Percentiles rank a stretch among this genome's conserved stretches.
Evolutionary conservation across 2,329 filamentous ascomycete genomes (phyloP).

Genomic region (Penicillium digitatum): DNA sequence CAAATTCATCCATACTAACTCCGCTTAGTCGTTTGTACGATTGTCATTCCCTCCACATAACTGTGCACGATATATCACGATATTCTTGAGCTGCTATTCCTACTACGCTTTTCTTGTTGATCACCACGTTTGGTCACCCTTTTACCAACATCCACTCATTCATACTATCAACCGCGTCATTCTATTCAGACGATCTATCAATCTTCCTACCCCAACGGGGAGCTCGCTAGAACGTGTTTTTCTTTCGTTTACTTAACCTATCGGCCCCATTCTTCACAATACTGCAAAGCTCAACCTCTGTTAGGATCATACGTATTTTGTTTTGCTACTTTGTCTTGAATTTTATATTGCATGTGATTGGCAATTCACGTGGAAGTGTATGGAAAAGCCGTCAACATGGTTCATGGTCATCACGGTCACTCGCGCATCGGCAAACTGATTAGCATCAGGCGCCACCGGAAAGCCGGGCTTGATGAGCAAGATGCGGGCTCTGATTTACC

Average conservation of each 20-base stretch:
- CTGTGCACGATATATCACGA: background rate
- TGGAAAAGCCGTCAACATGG: conserved; percentile 16
- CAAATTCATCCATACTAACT: background rate
- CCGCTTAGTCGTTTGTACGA: background rate
- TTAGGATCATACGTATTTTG: conserved; percentile 9
- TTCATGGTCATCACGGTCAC: conserved; percentile 21
- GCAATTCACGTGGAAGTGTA: background rate
- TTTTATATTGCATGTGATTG: background rate
- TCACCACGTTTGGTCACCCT: background rate
- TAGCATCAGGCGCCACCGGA: conserved; percentile 14
- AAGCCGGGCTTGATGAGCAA: background rate
- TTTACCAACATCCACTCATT: conserved; percentile 1
- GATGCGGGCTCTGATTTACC: background rate
- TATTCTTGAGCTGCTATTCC: background rate
- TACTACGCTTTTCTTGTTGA: background rate
- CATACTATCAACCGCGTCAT: background rate
- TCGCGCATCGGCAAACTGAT: conserved; percentile 17
- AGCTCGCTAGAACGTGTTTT: conserved; percentile 18
- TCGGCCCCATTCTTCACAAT: conserved; percentile 3
- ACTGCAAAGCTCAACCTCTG: conserved; percentile 15
- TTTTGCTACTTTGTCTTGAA: background rate
- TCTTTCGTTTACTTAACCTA: background rate
- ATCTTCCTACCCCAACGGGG: conserved; percentile 6
- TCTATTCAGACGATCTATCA: conserved; percentile 2
- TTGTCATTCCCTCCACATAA: background rate